Conservation (phyloP, 306 rosid species). For the Malus fusca region DNA sequence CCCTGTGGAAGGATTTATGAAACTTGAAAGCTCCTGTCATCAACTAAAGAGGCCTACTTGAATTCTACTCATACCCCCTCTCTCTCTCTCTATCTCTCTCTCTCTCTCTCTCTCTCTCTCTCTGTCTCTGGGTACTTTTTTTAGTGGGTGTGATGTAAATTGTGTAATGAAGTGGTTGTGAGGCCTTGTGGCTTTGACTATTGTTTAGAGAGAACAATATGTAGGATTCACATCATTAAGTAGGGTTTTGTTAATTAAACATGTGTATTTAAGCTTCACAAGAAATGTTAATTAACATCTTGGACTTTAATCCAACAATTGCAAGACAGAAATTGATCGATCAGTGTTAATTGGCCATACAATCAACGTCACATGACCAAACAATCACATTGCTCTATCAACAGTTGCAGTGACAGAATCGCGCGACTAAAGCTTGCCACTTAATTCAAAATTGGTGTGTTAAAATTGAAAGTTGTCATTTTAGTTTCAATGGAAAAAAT, state of each 20-base stretch:
- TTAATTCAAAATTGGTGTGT: not conserved
- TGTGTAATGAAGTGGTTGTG: not conserved
- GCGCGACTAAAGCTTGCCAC: not conserved
- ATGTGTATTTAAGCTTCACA: not conserved
- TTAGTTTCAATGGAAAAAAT: not conserved
- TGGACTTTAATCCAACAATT: not conserved
- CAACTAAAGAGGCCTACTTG: not conserved
- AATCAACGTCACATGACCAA: too few relatives aligned
- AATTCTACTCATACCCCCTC: not conserved
- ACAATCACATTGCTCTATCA: too few relatives aligned
- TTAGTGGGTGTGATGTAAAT: not conserved
- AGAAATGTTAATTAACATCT: not conserved
- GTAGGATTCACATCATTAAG: not conserved
- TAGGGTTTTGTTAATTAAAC: not conserved
- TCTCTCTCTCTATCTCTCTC: too few relatives aligned
- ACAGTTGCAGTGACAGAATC: not conserved
- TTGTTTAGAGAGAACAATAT: not conserved
- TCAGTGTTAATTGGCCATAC: not conserved
- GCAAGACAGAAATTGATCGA: not conserved
- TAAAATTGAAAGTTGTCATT: not conserved
- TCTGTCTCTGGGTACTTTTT: not conserved
- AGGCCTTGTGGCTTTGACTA: not conserved
- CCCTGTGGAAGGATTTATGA: not conserved
- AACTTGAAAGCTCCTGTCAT: too few relatives aligned
- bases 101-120: too few relatives aligned